Percentiles rank a stretch among this genome's conserved stretches.
These are phyloP conservation scores for Theileria orientalis DNA, from an alignment of 169 alveolate species.

Conservation along the genomic window DNA sequence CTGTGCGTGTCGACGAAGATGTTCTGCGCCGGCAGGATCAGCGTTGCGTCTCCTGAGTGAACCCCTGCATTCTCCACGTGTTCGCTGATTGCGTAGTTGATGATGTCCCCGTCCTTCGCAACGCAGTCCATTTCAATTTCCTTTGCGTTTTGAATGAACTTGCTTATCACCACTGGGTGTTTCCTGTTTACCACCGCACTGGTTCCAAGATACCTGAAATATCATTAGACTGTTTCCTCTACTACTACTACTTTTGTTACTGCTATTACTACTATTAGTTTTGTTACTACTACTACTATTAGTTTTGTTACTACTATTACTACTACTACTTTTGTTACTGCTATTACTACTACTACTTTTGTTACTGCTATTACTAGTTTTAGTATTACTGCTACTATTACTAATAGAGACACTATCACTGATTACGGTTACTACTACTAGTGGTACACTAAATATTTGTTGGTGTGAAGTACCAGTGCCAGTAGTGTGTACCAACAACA, in stretches of 20 bases:
- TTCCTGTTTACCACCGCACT: slow-evolving; percentile 85
- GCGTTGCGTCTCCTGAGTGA: slow-evolving; percentile 89
- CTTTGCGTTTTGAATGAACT: slow-evolving; percentile 79
- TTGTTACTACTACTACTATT: too few species aligned
- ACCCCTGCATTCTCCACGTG: slow-evolving; percentile 88
- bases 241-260: too few species aligned
- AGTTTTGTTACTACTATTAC: too few species aligned
- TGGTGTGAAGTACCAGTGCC: too few species aligned
- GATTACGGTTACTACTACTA: too few species aligned
- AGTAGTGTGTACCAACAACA: too few species aligned
- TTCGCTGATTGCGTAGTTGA: slow-evolving; percentile 87
- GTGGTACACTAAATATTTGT: too few species aligned
- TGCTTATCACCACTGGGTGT: slow-evolving; percentile 85
- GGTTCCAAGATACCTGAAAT: slow-evolving; percentile 64
- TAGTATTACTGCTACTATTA: too few species aligned
- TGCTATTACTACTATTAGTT: too few species aligned
- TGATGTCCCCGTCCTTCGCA: slow-evolving; percentile 76
- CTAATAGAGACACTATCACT: neutral
- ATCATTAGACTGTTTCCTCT: neutral
- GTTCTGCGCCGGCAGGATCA: slow-evolving; percentile 86
- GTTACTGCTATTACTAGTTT: too few species aligned
- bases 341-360: too few species aligned
- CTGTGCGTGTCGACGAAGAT: slow-evolving; percentile 86
- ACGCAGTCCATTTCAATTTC: slow-evolving; percentile 87
- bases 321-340: too few species aligned